Evolutionary conservation across 495 filamentous ascomycete genomes (phyloP).

Genomic region (Bacidia gigantensis): DNA sequence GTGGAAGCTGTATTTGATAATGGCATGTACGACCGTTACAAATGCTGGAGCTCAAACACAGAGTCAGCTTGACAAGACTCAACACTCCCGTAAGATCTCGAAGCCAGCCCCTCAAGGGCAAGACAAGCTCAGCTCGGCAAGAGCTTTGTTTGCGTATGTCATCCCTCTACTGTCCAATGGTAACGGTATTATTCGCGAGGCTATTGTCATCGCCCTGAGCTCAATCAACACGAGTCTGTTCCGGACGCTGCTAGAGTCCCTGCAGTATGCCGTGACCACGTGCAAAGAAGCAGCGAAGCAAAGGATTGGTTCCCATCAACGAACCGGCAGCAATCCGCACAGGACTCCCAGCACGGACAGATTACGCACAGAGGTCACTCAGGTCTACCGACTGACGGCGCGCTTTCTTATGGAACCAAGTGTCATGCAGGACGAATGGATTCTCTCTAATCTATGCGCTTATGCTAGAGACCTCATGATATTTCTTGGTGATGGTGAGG

Average conservation of each 20-base stretch:
- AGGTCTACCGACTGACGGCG: constrained; percentile 88
- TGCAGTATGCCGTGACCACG: constrained; percentile 65
- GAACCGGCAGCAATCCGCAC: constrained; percentile 55
- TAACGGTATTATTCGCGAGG: constrained; percentile 65
- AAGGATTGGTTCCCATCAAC: constrained; percentile 55
- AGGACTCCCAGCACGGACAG: constrained; percentile 69
- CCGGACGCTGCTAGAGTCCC: constrained; percentile 74
- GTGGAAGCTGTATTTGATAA: constrained; percentile 96
- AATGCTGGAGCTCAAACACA: constrained; percentile 60
- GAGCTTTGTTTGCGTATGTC: constrained; percentile 75
- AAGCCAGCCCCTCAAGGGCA: constrained; percentile 47
- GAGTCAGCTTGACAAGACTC: constrained; percentile 43
- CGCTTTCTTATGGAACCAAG: constrained; percentile 71
- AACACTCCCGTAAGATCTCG: constrained; percentile 75
- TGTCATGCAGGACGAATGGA: constrained; percentile 82
- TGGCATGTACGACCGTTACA: constrained; percentile 89
- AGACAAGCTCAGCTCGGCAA: constrained; percentile 72
- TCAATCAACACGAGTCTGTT: constrained; percentile 96
- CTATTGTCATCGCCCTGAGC: constrained; percentile 82
- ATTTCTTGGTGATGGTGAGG: constrained; percentile 82
- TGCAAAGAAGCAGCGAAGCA: constrained; percentile 82
- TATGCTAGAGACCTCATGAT: constrained; percentile 88
- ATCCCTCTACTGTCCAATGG: constrained; percentile 73
- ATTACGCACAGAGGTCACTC: constrained; percentile 83
- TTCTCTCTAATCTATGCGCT: constrained; percentile 72